Evolutionary conservation across 148 eudicot genomes (phyloP), one percentile per base, ranked within the genome.

Genomic region (Silene conica): DNA sequence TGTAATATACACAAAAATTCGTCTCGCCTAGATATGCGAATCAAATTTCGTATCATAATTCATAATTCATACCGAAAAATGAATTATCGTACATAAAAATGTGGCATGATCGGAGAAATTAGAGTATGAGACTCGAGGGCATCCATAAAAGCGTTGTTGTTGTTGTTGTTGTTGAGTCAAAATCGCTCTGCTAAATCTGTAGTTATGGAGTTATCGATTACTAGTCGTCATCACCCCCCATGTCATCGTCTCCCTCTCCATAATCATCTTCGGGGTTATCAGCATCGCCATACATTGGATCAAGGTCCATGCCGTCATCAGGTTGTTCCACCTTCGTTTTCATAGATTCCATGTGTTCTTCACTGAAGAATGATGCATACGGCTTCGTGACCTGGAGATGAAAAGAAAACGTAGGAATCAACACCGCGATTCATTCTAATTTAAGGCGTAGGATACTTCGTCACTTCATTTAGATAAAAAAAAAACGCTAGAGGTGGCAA

Each of bases 341-440:
- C 92, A 88, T 79, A 8, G 82, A 70, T 73, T 85, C 82, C 70
- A 91, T 78, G 76, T 65, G 80, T 48, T 78, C 91, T 6, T 88
- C 87, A 12, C 85, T 81, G 84, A 91, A 87, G 76, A 83, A 94
- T 6, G 86, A 80, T 23, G 86, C 70, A 74, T 87, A 94, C 7
- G 98, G 98, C 87, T 94, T 89, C 48, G 86, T 83, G 50, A 91
- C 91, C 96, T 93, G 86, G 71, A 82, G 72, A 8, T 67, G 43
- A 11, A 61, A 1, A 50, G 7, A 14, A 64, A 62, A n/a, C 12
- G 71, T 11, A 5, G 13, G 22, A 61, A 43, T 55, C 62, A 22
- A 46, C 45, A 58, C 16, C 12, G 55, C 13, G 55, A 50, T 50
- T 18, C 55, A 4, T 15, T 50, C 55, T 12, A 50, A 50, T 12